Conservation (phyloP, 352 stramenopile genomes). For the Pythium myriotylum region DNA sequence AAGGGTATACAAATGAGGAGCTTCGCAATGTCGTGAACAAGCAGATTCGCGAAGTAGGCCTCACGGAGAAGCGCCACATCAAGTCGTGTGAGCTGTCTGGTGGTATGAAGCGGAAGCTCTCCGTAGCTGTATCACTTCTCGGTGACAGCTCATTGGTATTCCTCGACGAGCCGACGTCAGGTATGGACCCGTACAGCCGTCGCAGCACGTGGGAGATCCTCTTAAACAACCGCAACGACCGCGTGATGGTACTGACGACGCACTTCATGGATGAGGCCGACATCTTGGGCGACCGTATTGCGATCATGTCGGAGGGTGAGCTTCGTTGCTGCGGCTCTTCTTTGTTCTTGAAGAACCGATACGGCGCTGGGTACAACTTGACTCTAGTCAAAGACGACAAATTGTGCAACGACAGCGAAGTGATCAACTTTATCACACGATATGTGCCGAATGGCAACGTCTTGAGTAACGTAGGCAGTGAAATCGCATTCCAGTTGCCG, state of each 20-base stretch:
- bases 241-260: conserved; percentile 87
- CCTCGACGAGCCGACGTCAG: conserved; percentile 91
- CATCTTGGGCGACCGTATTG: conserved; percentile 75
- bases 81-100: conserved; percentile 69
- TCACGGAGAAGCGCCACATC: conserved; percentile 61
- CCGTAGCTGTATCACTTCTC: conserved; percentile 89
- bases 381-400: conserved; percentile 59
- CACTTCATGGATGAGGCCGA: conserved; percentile 96
- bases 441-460: conserved; percentile 54
- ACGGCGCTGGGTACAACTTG: conserved; percentile 72
- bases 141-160: conserved; percentile 85
- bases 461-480: conserved; percentile 75
- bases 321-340: conserved; percentile 73
- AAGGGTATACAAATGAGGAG: conserved; percentile 44
- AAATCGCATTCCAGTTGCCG: conserved; percentile 81
- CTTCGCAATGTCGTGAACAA: conserved; percentile 35
- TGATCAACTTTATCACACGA: conserved; percentile 45
- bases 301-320: conserved; percentile 80
- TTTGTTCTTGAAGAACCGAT: conserved; percentile 82
- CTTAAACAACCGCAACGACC: conserved; percentile 45
- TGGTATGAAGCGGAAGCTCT: conserved; percentile 93
- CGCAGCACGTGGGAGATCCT: conserved; percentile 90
- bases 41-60: conserved; percentile 61
- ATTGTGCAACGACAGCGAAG: conserved; percentile 26
- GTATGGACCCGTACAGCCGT: conserved; percentile 96